A percentile compares a stretch with the other conserved stretches of the same genome.
These are phyloP conservation scores for Epichloe festucae DNA, from an alignment of 2,329 filamentous ascomycete species.

Conservation along the genomic window DNA sequence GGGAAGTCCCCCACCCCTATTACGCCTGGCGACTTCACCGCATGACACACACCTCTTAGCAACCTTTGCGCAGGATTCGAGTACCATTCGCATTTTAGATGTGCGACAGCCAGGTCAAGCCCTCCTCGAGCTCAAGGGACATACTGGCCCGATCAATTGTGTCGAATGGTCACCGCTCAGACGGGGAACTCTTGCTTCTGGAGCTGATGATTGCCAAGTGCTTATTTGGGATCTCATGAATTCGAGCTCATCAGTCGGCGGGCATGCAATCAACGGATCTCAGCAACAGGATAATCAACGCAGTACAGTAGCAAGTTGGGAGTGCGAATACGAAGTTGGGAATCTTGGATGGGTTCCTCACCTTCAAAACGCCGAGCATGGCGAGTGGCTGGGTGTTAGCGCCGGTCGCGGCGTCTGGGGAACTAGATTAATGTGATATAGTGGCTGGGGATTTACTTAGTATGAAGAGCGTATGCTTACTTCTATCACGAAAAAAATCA, in stretches of 20 bases:
- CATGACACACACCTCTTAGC: constrained; percentile 91
- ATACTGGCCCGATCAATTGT: constrained; percentile 74
- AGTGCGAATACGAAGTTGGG: constrained; percentile 75
- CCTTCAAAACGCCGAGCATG: constrained; percentile 51
- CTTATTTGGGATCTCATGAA: constrained; percentile 89
- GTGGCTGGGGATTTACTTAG: neutral
- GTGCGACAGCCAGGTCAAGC: constrained; percentile 94
- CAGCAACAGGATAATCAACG: constrained; percentile 43
- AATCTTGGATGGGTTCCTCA: constrained; percentile 79
- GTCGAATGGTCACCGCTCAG: constrained; percentile 90
- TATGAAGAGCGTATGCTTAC: neutral
- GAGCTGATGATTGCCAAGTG: constrained; percentile 83
- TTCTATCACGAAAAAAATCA: neutral
- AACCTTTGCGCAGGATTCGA: constrained; percentile 93
- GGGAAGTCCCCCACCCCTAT: constrained; percentile 64
- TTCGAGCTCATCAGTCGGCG: constrained; percentile 28
- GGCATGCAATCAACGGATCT: constrained; percentile 33
- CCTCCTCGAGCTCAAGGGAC: constrained; percentile 81
- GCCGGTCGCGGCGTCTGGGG: constrained; percentile 75
- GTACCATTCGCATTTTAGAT: constrained; percentile 85
- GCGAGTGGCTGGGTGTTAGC: constrained; percentile 75
- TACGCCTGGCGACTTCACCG: constrained; percentile 78
- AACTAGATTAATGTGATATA: constrained; percentile 32
- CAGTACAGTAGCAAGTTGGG: constrained; percentile 64
- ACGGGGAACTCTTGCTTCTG: constrained; percentile 79